Base-by-base conservation (phyloP, 2,329 filamentous ascomycete genomes). In the Teratosphaeria pseudoeucalypti region DNA sequence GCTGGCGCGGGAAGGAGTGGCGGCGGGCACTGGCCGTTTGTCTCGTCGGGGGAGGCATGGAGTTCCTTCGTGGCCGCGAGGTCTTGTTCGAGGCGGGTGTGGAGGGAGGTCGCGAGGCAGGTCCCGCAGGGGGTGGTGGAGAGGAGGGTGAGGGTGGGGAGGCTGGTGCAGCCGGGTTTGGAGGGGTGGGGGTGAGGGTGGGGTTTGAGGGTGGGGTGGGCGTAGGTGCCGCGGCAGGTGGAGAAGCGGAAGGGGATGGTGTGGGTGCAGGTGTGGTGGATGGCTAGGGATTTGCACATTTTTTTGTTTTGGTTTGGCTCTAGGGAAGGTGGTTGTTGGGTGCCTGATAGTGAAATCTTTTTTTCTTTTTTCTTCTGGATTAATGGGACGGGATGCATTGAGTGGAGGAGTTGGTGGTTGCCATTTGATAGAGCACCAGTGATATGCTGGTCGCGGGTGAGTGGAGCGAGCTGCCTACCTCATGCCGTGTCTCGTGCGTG, bases 271-370 rank as follows among this genome's bases (percentile, higher is more conserved):
- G 60, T 58, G 58, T 73, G 75, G 5, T 52, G 59, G 53, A 72
- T 69, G 10, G 62, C 64, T 12, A 71, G 62, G 29, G 70, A 65
- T 52, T 74, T 75, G 68, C 75, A 76, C 75, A 76, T 76, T 16
- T 29, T 64, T 32, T 16, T n/a, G n/a, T 39, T 23, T 6, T 55
- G 12, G 56, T 47, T 52, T 56, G n/a, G 37, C 34, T 11, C 26
- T 43, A 54, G 27, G 34, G 57, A 43, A n/a, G 55, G 39, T 10
- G 59, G 32, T 23, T 29, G 52, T n/a, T 53, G 56, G 27, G 39
- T 26, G 19, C 52, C 23, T 12, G 53, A 58, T 54, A 54, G 57
- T 52, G 14, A 14, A 1, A 16, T 6, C 5, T 32, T 32, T 54
- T 23, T 23, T 23, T 23, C 23, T 23, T 23, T 34, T 29, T 16